Conservation (phyloP, 768 basidiomycete genomes). For the Amylocystis lapponica region DNA sequence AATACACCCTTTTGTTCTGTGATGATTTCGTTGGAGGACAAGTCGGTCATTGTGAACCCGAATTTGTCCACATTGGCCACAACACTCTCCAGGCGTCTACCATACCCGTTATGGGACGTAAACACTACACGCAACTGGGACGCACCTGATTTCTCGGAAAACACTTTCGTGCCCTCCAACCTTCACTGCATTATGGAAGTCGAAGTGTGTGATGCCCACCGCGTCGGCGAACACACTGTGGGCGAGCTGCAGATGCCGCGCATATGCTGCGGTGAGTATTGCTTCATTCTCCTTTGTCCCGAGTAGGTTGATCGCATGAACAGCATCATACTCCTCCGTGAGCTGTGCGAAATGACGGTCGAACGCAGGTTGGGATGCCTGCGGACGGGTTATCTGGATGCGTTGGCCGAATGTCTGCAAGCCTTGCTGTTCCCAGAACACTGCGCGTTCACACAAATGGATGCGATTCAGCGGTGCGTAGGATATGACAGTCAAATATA, state of each 20-base stretch:
- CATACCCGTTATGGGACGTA: too few species aligned
- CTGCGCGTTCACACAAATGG: too few species aligned
- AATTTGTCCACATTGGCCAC: constrained; percentile 66
- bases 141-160: constrained; percentile 62
- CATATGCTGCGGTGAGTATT: constrained; percentile 76
- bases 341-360: constrained; percentile 89
- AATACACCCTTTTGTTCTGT: constrained; percentile 92
- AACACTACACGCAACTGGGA: not conserved
- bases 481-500: not conserved
- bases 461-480: too few species aligned
- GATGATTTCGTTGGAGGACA: constrained; percentile 59
- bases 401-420: constrained; percentile 90
- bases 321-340: constrained; percentile 76
- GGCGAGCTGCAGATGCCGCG: constrained; percentile 68
- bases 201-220: constrained; percentile 81
- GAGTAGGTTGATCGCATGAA: constrained; percentile 88
- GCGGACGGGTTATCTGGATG: constrained; percentile 92
- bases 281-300: constrained; percentile 92
- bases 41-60: constrained; percentile 81
- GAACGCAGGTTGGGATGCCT: constrained; percentile 95
- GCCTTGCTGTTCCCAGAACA: constrained; percentile 99
- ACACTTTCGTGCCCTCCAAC: constrained; percentile 86
- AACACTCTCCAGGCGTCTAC: constrained; percentile 56
- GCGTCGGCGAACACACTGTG: constrained; percentile 57
- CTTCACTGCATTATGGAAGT: constrained; percentile 85